Conservation (phyloP, 2,329 filamentous ascomycete species). For the Mycocentrospora acerina region DNA sequence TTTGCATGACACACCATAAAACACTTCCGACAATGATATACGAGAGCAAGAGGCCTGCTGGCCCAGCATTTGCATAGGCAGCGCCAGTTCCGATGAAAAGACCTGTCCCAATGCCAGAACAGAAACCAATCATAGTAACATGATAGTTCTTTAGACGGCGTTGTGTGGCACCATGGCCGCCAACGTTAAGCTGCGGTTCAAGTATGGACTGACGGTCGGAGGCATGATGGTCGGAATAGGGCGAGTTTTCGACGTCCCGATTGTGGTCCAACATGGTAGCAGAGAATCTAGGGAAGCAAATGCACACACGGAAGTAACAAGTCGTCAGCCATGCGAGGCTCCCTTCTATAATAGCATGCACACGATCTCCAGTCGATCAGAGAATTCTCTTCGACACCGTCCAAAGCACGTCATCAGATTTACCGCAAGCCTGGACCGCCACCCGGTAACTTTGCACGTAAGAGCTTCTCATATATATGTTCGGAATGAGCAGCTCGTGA, state of each 20-base stretch:
- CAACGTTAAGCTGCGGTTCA: constrained; percentile 20
- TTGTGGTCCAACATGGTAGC: constrained; percentile 10
- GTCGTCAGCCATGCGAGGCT: background rate
- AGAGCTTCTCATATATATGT: background rate
- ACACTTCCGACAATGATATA: constrained; percentile 57
- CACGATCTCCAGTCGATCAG: constrained; percentile 2
- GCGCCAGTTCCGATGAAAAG: constrained; percentile 21
- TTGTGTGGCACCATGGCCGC: constrained; percentile 19
- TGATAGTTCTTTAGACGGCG: constrained; percentile 19
- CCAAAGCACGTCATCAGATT: constrained; percentile 21
- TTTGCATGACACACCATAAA: constrained; percentile 62
- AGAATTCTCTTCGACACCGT: constrained; percentile 15
- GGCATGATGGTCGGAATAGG: constrained; percentile 6
- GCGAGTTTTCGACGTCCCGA: constrained; percentile 14
- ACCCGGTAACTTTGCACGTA: constrained; percentile 1
- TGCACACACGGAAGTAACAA: background rate
- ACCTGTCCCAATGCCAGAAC: constrained; percentile 22
- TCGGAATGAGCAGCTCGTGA: constrained; percentile 1
- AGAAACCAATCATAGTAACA: constrained; percentile 24
- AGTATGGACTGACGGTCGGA: constrained; percentile 17
- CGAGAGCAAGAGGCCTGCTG: constrained; percentile 57
- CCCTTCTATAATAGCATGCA: constrained; percentile 7
- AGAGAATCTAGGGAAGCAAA: background rate
- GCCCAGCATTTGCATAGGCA: constrained; percentile 37
- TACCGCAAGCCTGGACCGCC: constrained; percentile 13